Percentiles rank a stretch among this genome's conserved stretches.
Evolutionary conservation across 2,329 filamentous ascomycete genomes (phyloP).

Genomic region (Xylariaceae sp.): DNA sequence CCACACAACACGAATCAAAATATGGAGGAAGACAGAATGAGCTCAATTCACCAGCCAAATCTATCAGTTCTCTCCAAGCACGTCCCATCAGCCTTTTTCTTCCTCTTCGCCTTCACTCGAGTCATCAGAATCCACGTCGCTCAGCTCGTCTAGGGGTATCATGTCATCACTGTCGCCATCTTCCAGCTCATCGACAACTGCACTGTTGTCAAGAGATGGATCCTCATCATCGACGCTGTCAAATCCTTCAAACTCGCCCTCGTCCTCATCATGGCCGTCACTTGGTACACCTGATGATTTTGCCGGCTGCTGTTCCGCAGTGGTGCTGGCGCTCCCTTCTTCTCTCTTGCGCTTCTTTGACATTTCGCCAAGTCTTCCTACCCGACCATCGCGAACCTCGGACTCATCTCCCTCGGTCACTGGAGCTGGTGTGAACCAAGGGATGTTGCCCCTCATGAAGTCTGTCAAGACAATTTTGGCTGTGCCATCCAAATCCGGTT

Average conservation of each 20-base stretch:
- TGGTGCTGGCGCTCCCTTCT: constrained; percentile 39
- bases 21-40: constrained; percentile 9
- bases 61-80: constrained; percentile 20
- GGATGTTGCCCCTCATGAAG: constrained; percentile 90
- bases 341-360: constrained; percentile 70
- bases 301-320: constrained; percentile 27
- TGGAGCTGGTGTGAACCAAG: constrained; percentile 89
- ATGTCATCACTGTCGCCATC: constrained; percentile 41
- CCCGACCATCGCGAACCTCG: constrained; percentile 60
- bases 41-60: constrained; percentile 36
- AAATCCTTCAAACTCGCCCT: constrained; percentile 45
- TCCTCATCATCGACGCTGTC: constrained; percentile 36
- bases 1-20: too few species aligned
- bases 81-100: constrained; percentile 23
- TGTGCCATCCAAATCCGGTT: constrained; percentile 89
- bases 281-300: constrained; percentile 22
- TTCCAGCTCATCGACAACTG: constrained; percentile 30
- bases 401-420: constrained; percentile 47
- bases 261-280: constrained; percentile 25
- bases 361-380: constrained; percentile 83
- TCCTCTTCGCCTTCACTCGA: constrained; percentile 31
- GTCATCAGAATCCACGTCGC: constrained; percentile 24
- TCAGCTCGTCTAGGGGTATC: constrained; percentile 38
- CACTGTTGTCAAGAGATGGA: constrained; percentile 20
- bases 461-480: constrained; percentile 97